phyloP scores from a whole-genome alignment of 2,329 filamentous ascomycete species.

The Penicillium sp. region DNA sequence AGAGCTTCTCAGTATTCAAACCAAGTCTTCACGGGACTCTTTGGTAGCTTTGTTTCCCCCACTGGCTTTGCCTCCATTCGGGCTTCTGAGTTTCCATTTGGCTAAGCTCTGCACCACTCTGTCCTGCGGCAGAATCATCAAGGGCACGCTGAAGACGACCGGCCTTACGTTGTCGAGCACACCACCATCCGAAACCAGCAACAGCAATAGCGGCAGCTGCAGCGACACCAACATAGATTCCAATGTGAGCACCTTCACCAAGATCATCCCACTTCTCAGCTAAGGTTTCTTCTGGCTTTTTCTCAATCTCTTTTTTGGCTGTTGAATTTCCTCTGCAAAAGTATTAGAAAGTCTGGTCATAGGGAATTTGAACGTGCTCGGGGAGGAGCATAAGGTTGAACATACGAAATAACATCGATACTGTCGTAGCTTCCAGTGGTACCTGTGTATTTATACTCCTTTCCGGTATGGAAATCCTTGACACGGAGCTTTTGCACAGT shows the following conservation, averaged over 20 bases:
- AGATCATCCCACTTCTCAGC: conserved; percentile 15
- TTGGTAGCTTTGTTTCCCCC: conserved; percentile 12
- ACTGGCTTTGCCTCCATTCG: conserved; percentile 15
- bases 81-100: conserved; percentile 5
- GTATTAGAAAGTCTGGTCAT: not conserved
- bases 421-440: conserved; percentile 61
- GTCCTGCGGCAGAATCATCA: conserved; percentile 1
- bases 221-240: conserved; percentile 7
- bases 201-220: conserved; percentile 5
- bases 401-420: conserved; percentile 55
- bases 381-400: not conserved
- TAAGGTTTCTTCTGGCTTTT: conserved; percentile 6
- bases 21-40: conserved; percentile 1
- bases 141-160: conserved; percentile 15
- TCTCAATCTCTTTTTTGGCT: conserved; percentile 7
- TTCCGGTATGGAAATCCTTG: conserved; percentile 57
- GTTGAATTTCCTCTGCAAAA: conserved; percentile 15
- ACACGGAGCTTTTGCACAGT: conserved; percentile 61
- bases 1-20: not conserved
- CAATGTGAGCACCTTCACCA: conserved; percentile 9
- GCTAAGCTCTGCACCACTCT: conserved; percentile 7
- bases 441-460: conserved; percentile 66
- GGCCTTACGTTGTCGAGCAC: conserved; percentile 10
- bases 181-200: conserved; percentile 8
- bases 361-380: too few species aligned